A percentile compares a stretch with the other conserved stretches of the same genome.
phyloP scores from a whole-genome alignment of 2,329 filamentous ascomycete species.

The Endocalyx cinctus region DNA sequence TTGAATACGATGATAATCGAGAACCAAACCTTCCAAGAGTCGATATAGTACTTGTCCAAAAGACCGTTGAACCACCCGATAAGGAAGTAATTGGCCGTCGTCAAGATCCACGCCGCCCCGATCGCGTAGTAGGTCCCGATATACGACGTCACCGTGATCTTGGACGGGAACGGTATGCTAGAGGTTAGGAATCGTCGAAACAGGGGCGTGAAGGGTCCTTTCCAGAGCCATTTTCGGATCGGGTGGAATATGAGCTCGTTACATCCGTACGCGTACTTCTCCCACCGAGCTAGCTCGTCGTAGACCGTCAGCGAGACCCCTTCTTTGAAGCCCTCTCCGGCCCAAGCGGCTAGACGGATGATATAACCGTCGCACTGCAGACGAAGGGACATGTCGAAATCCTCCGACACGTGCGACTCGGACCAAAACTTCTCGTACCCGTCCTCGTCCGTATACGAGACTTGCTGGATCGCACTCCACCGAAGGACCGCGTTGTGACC shows the following conservation, averaged over 20 bases:
- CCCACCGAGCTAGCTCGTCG: conserved; percentile 67
- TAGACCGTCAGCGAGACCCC: conserved; percentile 70
- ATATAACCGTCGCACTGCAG: conserved; percentile 65
- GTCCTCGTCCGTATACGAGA: conserved; percentile 52
- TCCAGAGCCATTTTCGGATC: conserved; percentile 54
- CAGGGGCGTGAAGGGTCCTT: conserved; percentile 61
- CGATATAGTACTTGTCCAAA: conserved; percentile 63
- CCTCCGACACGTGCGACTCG: conserved; percentile 70
- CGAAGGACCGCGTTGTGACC: conserved; percentile 73
- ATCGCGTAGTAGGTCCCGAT: conserved; percentile 64
- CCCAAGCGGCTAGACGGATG: conserved; percentile 65
- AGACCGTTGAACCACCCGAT: conserved; percentile 67
- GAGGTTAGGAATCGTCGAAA: conserved; percentile 57
- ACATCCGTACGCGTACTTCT: conserved; percentile 69
- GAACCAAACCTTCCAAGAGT: conserved; percentile 74
- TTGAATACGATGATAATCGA: conserved; percentile 76
- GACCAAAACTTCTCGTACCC: conserved; percentile 68
- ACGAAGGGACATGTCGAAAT: conserved; percentile 71
- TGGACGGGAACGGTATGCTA: conserved; percentile 60
- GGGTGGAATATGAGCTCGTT: conserved; percentile 69
- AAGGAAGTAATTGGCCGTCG: conserved; percentile 65
- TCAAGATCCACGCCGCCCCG: conserved; percentile 62
- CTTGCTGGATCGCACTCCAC: conserved; percentile 60
- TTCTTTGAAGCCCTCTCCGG: conserved; percentile 66
- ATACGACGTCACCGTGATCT: conserved; percentile 62